Evolutionary conservation across 164 flowering plant species (phyloP).

Genomic region (Aristolochia fimbriata): DNA sequence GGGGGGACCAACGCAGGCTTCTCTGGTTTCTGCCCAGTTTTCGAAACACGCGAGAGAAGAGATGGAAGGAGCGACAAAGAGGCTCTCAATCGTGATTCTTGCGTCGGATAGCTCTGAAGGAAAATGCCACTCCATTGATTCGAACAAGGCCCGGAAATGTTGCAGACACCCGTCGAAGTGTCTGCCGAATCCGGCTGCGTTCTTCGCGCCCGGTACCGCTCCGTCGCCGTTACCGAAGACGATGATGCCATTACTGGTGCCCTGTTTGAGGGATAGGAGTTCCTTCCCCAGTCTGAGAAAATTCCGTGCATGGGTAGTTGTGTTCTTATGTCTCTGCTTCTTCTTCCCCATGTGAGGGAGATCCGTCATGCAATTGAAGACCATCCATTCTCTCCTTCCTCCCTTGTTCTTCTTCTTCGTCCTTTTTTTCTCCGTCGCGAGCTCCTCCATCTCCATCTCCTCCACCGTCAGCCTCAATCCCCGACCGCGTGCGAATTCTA

Average conservation of each 20-base stretch:
- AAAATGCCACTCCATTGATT: conserved; percentile 26
- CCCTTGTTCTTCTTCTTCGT: conserved; percentile 12
- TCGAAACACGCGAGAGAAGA: conserved; percentile 16
- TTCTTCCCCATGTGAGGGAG: conserved; percentile 28
- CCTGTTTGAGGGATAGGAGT: not conserved
- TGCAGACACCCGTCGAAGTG: conserved; percentile 16
- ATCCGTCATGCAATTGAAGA: conserved; percentile 29
- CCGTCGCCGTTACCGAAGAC: conserved; percentile 19
- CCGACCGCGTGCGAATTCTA: conserved; percentile 19
- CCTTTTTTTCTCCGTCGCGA: conserved; percentile 25
- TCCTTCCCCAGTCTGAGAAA: conserved; percentile 21
- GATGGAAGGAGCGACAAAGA: conserved; percentile 23
- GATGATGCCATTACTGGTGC: conserved; percentile 17
- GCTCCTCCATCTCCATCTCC: conserved; percentile 31
- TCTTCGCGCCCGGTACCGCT: conserved; percentile 3
- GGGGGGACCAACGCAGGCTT: not conserved
- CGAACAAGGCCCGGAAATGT: conserved; percentile 22
- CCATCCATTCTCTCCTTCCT: conserved; percentile 24
- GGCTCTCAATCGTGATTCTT: conserved; percentile 28
- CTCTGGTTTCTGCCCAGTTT: conserved; percentile 20
- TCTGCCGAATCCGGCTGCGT: conserved; percentile 12
- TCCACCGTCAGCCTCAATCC: conserved; percentile 32
- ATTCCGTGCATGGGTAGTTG: conserved; percentile 1
- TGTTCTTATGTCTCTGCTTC: conserved; percentile 3
- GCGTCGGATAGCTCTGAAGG: conserved; percentile 24